Percentiles rank a stretch among this genome's conserved stretches.
Evolutionary conservation across 768 basidiomycete species (phyloP).

Genomic region (Tricholoma terreum): DNA sequence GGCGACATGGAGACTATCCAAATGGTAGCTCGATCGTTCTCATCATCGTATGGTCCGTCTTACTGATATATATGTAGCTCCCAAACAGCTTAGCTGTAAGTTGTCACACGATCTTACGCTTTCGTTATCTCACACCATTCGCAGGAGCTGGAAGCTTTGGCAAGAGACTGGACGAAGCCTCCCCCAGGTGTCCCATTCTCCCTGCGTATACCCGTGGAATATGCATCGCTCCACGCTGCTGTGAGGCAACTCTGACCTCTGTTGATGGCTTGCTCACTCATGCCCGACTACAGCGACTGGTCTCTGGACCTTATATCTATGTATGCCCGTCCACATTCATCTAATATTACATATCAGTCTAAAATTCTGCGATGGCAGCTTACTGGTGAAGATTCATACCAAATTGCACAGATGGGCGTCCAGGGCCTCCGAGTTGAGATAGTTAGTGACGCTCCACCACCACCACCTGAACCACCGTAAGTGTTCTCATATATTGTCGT

Average conservation of each 20-base stretch:
- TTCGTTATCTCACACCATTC: slow-evolving; percentile 7
- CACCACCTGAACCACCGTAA: slow-evolving; percentile 81
- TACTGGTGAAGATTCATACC: slow-evolving; percentile 82
- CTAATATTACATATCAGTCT: slow-evolving; percentile 4
- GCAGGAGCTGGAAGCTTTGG: slow-evolving; percentile 78
- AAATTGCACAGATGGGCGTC: slow-evolving; percentile 82
- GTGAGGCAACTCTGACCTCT: slow-evolving; percentile 41
- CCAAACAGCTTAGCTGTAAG: slow-evolving; percentile 65
- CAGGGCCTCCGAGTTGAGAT: slow-evolving; percentile 85
- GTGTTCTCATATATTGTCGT: slow-evolving; percentile 26
- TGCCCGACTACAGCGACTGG: slow-evolving; percentile 53
- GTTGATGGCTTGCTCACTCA: slow-evolving; percentile 17
- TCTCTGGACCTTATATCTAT: slow-evolving; percentile 82
- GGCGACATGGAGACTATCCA: slow-evolving; percentile 86
- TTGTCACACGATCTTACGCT: slow-evolving; percentile 2
- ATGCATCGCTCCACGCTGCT: slow-evolving; percentile 78
- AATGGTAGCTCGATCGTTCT: slow-evolving; percentile 43
- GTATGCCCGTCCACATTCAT: slow-evolving; percentile 38
- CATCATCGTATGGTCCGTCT: slow-evolving; percentile 8
- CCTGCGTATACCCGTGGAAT: slow-evolving; percentile 84
- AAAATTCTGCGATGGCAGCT: slow-evolving; percentile 42
- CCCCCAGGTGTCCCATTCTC: slow-evolving; percentile 75
- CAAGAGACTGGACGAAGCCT: slow-evolving; percentile 84
- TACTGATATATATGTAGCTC: slow-evolving; percentile 42
- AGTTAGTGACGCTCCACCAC: slow-evolving; percentile 80